These are phyloP conservation scores for Pyrenophora tritici-repentis DNA, from an alignment of 2,329 filamentous ascomycete species.

Conservation along the genomic window DNA sequence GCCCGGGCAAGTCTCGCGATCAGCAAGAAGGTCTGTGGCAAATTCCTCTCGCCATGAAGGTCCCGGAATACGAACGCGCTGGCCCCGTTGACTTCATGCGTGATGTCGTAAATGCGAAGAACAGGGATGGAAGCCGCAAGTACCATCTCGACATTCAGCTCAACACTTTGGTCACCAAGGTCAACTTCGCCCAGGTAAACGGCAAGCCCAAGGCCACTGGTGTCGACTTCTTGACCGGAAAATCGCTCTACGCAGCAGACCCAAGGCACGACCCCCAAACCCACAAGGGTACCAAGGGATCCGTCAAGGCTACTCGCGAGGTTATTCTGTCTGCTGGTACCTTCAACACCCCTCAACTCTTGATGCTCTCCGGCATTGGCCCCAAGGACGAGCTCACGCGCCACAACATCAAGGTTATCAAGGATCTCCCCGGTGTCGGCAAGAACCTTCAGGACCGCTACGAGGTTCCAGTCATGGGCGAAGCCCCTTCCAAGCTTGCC, in stretches of 20 bases:
- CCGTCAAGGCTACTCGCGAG: constrained; percentile 30
- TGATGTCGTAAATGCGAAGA: constrained; percentile 53
- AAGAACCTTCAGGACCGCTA: constrained; percentile 68
- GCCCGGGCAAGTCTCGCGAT: constrained; percentile 52
- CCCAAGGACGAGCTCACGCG: constrained; percentile 58
- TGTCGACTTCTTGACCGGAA: constrained; percentile 49
- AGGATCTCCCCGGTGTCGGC: constrained; percentile 66
- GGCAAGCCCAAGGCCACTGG: constrained; percentile 55
- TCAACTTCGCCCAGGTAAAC: constrained; percentile 68
- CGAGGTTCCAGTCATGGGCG: constrained; percentile 53
- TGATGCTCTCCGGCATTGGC: constrained; percentile 67
- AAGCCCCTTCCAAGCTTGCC: constrained; percentile 43
- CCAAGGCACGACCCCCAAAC: constrained; percentile 30
- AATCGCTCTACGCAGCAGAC: constrained; percentile 48
- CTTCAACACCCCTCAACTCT: constrained; percentile 67
- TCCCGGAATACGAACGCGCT: constrained; percentile 50
- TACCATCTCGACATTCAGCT: constrained; percentile 62
- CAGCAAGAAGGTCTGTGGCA: constrained; percentile 58
- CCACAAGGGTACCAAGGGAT: constrained; percentile 29
- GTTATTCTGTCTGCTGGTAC: constrained; percentile 52
- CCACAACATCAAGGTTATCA: constrained; percentile 59
- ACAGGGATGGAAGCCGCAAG: constrained; percentile 56
- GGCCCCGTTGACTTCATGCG: constrained; percentile 61
- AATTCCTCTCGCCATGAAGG: constrained; percentile 59
- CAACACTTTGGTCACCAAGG: constrained; percentile 68